A percentile compares a stretch with the other conserved stretches of the same genome.
Evolutionary conservation across 2,329 filamentous ascomycete genomes (phyloP).

Genomic region (Trichoderma afroharzianum): DNA sequence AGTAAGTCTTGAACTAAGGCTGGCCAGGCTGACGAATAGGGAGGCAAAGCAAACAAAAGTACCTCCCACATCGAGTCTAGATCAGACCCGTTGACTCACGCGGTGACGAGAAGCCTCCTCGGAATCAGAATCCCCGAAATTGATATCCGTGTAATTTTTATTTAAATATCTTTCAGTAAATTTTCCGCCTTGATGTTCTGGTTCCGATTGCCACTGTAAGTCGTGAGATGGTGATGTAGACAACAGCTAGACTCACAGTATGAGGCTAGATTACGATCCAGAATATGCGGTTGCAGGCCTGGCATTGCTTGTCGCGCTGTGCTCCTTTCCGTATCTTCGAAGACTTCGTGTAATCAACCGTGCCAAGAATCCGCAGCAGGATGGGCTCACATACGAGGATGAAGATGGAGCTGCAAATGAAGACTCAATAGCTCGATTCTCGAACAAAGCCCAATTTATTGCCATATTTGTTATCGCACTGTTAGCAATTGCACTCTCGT

Average conservation of each 20-base stretch:
- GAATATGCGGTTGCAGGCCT: not conserved
- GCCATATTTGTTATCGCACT: not conserved
- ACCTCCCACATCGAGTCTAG: conserved; percentile 10
- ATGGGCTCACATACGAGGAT: conserved; percentile 2
- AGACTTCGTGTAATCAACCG: not conserved
- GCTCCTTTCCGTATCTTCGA: not conserved
- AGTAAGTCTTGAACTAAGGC: not conserved
- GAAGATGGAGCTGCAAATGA: conserved; percentile 1
- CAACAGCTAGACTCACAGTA: not conserved
- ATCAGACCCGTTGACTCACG: not conserved
- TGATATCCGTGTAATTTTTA: not conserved
- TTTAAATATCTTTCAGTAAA: not conserved
- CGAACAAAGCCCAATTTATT: conserved; percentile 1
- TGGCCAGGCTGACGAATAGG: not conserved
- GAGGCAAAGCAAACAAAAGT: not conserved
- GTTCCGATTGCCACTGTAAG: not conserved
- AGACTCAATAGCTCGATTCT: conserved; percentile 1
- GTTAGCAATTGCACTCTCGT: not conserved
- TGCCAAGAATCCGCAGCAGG: not conserved
- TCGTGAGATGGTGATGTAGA: not conserved
- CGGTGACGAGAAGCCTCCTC: not conserved
- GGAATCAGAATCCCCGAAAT: not conserved
- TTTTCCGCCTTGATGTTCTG: not conserved
- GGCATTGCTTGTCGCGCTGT: not conserved
- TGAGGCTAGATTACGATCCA: not conserved